These are phyloP conservation scores for Lepiota venenata DNA, from an alignment of 768 basidiomycete genomes.

Conservation along the genomic window DNA sequence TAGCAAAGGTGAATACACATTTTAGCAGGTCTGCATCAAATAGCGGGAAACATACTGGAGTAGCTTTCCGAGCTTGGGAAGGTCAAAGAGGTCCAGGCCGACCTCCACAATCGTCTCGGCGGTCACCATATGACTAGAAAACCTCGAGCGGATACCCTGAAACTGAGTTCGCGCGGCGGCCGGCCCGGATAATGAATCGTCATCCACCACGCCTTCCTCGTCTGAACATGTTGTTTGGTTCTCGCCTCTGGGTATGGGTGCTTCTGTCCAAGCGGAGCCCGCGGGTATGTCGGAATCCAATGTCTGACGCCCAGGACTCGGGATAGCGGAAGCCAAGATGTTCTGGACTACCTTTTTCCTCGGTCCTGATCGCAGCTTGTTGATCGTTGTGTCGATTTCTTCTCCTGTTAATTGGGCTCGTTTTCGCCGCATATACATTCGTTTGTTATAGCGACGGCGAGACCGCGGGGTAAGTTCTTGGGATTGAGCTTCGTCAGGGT, in stretches of 20 bases:
- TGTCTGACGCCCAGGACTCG: not conserved
- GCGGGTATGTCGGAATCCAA: not conserved
- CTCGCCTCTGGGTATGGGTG: not conserved
- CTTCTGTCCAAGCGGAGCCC: not conserved
- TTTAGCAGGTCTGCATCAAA: not conserved
- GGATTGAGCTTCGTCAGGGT: conserved; percentile 8
- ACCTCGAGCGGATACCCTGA: not conserved
- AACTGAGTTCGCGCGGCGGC: not conserved
- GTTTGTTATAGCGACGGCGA: conserved; percentile 13
- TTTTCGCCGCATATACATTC: conserved; percentile 14
- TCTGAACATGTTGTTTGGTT: not conserved
- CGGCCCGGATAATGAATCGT: not conserved
- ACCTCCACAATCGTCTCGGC: not conserved
- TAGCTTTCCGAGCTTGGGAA: not conserved
- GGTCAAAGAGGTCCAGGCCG: conserved; percentile 7
- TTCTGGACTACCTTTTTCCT: not conserved
- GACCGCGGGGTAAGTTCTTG: conserved; percentile 10
- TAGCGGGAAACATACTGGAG: not conserved
- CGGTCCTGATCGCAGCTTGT: conserved; percentile 8
- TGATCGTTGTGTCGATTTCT: conserved; percentile 3
- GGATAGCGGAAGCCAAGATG: not conserved
- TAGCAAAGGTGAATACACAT: not conserved
- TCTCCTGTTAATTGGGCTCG: conserved; percentile 7
- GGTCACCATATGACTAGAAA: not conserved
- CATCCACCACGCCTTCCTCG: conserved; percentile 11